Evolutionary conservation across 169 alveolate genomes (phyloP), one percentile per base, ranked within the genome.

Genomic region (Perkinsus olseni): DNA sequence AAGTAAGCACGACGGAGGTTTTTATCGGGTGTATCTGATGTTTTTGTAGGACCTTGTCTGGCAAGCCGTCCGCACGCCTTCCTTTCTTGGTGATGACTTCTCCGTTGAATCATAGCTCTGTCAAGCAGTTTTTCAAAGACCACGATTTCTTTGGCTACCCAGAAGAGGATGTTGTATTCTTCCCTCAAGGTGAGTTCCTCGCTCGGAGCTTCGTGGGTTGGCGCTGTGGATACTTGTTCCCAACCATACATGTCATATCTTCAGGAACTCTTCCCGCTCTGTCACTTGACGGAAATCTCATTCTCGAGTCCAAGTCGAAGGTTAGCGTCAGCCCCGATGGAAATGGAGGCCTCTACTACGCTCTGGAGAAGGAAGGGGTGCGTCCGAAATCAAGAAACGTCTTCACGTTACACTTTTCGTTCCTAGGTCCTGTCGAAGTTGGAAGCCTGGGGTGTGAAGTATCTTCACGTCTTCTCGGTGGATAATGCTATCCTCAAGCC

Each of bases 281-380:
- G n/a, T 94, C 93, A 74, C 90, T 94, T 34, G 95, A 96, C 31
- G 98, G 98, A 3, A 96, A 97, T 93, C 94, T 97, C 0, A 92
- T 96, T 40, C 90, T 95, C 74, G 95, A 94, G 74, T 91, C 93
- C 0, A 94, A 94, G 0, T 90, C 62, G 10, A 94, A 96, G 93
- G 74, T 97, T 34, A 94, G 95, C 38, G 51, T 94, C 91, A 93
- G 96, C 31, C 97, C 97, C 13, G 96, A 97, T 95, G 98, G 98
- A 39, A 97, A 97, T 93, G 98, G 98, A 0, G 98, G 97, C n/a
- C 94, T 96, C 21, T 96, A 95, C 94, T 96, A 95, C 91, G 96
- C 97, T 17, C 38, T 97, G n/a, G 93, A 91, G 62, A 94, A 94
- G 13, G 93, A 96, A 94, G 93, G 91, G 40, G 94, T 93, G 37